Base-by-base conservation (phyloP, 2,329 filamentous ascomycete genomes). In the Phaeomoniella chlamydospora region DNA sequence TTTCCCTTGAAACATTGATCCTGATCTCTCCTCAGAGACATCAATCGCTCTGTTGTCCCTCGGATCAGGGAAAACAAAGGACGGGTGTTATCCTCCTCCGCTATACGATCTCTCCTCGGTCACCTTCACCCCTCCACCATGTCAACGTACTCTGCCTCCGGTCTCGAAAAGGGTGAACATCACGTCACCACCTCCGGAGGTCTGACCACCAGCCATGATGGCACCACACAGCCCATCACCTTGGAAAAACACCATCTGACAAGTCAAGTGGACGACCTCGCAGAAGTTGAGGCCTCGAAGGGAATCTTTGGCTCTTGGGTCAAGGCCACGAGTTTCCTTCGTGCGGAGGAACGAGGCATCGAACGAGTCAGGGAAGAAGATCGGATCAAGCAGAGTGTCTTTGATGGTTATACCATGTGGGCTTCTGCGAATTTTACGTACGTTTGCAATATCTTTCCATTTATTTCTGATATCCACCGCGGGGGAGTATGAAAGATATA, bases 301-400 rank as follows among this genome's bases (percentile, higher is more conserved):
- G 22, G 22, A 26, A 9, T 6, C 9, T 26, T 26, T n/a, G 22
- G 9, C 6, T 9, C n/a, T n/a, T 26, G 6, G 6, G 22, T 26
- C 22, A 26, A 33, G 12, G 5, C 15, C 22, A 15, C 13, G 4
- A 19, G 13, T 5, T 16, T 2, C 18, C 11, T 26, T 22, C 26
- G 18, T 15, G 35, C 4, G 15, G 18, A 15, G 18, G 35, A 37
- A 37, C 17, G 29, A 18, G 35, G 29, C 22, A 26, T 26, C 12
- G 29, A 33, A 32, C 15, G 15, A 17, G 35, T 37, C 4, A 15
- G 17, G 29, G 35, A 37, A 18, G 26, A 37, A 19, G 35, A 37
- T 15, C 17, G 29, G 15, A 18, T 17, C 29, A 37, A 37, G 30
- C 22, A 26, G 22, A 26, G 22, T 26, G 22, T 26, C 22, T 26